Conservation (phyloP, 2,329 filamentous ascomycete genomes). For the Colletotrichum higginsianum region DNA sequence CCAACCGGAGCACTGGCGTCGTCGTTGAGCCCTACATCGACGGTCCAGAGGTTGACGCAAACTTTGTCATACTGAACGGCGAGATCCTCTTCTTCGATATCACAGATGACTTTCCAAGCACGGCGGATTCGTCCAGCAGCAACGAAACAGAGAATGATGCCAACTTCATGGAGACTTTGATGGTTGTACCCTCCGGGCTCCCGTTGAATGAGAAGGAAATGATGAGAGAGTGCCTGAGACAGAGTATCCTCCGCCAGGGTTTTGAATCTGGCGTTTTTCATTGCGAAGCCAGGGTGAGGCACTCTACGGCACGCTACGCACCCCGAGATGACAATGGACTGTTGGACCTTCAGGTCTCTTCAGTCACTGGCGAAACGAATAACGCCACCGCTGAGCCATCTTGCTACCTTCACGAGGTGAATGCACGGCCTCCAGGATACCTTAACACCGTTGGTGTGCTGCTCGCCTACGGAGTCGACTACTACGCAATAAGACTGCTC, state of each 20-base stretch:
- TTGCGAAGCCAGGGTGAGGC: constrained; percentile 49
- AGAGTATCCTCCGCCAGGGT: constrained; percentile 45
- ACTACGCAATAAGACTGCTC: constrained; percentile 48
- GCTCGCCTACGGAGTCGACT: constrained; percentile 50
- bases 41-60: constrained; percentile 60
- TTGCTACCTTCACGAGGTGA: constrained; percentile 49
- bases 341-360: constrained; percentile 39
- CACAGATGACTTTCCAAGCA: constrained; percentile 55
- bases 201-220: constrained; percentile 44
- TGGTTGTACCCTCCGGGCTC: constrained; percentile 45
- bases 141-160: background rate
- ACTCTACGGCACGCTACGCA: constrained; percentile 45
- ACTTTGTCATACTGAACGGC: constrained; percentile 56
- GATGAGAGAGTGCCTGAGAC: constrained; percentile 43
- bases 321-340: constrained; percentile 41
- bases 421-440: constrained; percentile 49
- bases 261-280: constrained; percentile 50
- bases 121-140: constrained; percentile 31
- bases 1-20: constrained; percentile 46
- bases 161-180: constrained; percentile 49
- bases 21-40: constrained; percentile 57
- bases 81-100: constrained; percentile 58
- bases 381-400: constrained; percentile 20
- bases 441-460: constrained; percentile 43
- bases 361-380: too few relatives aligned